These are phyloP conservation scores for Seminavis robusta DNA, from an alignment of 108 stramenopile species.

Conservation along the genomic window DNA sequence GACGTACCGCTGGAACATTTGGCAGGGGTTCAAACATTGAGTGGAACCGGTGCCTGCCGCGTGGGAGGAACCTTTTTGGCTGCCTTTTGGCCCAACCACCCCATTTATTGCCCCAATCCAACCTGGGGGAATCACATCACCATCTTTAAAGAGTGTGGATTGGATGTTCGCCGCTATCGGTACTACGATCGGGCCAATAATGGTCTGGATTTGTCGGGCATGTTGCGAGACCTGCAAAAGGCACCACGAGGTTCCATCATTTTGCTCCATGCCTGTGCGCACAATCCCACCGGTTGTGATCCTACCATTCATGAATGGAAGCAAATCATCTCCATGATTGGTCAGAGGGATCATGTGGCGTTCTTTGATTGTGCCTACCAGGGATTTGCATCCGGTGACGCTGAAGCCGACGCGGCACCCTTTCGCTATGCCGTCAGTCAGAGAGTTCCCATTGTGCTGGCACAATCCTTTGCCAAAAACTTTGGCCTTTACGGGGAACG, in stretches of 20 bases:
- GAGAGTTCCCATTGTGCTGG: slow-evolving; percentile 77
- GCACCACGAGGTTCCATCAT: slow-evolving; percentile 73
- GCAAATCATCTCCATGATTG: slow-evolving; percentile 60
- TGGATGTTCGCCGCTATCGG: slow-evolving; percentile 73
- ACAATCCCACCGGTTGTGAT: slow-evolving; percentile 95
- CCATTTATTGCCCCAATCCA: slow-evolving; percentile 85
- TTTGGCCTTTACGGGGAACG: slow-evolving; percentile 95
- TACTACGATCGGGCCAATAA: slow-evolving; percentile 74
- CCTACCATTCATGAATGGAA: slow-evolving; percentile 88
- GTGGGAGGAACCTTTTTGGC: slow-evolving; percentile 74
- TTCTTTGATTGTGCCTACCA: slow-evolving; percentile 95
- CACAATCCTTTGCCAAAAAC: slow-evolving; percentile 94
- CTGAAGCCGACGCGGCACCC: slow-evolving; percentile 79
- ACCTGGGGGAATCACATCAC: slow-evolving; percentile 94
- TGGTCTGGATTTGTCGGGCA: slow-evolving; percentile 68
- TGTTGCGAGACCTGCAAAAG: slow-evolving; percentile 63
- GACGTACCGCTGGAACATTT: slow-evolving; percentile 53
- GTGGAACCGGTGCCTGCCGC: slow-evolving; percentile 91
- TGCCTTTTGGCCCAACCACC: slow-evolving; percentile 40
- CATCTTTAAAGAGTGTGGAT: slow-evolving; percentile 72
- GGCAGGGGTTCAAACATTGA: slow-evolving; percentile 81
- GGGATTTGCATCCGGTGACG: slow-evolving; percentile 94
- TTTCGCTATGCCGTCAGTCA: slow-evolving; percentile 79
- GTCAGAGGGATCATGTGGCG: slow-evolving; percentile 54
- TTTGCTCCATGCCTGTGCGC: slow-evolving; percentile 94